Conservation (phyloP, 1,284 basidiomycete genomes). For the Agaricales sp. region DNA sequence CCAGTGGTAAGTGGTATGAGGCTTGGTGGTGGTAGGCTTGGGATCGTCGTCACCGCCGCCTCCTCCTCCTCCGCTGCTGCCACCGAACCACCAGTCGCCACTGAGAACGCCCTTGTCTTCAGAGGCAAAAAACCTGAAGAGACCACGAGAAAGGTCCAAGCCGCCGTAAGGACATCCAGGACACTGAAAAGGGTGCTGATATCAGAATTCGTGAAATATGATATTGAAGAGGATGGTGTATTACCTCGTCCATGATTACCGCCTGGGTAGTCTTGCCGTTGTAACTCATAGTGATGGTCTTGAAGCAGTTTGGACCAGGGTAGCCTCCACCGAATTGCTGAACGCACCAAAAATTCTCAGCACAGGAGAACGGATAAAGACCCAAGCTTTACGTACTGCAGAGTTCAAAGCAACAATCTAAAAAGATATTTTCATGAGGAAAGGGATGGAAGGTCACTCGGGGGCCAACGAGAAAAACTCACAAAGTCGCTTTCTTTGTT, state of each 20-base stretch:
- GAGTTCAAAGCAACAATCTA: conserved; percentile 34
- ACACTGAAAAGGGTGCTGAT: conserved; percentile 33
- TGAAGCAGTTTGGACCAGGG: conserved; percentile 53
- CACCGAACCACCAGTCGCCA: conserved; percentile 48
- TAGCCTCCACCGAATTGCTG: conserved; percentile 46
- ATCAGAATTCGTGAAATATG: conserved; percentile 4
- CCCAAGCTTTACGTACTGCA: conserved; percentile 19
- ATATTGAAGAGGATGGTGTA: conserved; percentile 12
- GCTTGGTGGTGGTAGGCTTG: conserved; percentile 7
- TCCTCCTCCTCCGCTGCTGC: conserved; percentile 15
- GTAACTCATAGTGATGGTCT: conserved; percentile 54
- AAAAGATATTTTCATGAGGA: neutral
- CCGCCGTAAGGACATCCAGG: conserved; percentile 60
- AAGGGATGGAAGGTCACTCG: conserved; percentile 3
- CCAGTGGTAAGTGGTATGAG: neutral
- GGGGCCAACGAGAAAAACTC: conserved; percentile 16
- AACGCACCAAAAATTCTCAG: conserved; percentile 6
- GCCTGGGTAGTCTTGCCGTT: conserved; percentile 54
- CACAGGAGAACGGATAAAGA: neutral
- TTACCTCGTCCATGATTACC: conserved; percentile 56
- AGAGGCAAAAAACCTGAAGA: conserved; percentile 59
- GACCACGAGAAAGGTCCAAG: conserved; percentile 68
- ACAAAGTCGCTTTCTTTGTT: conserved; percentile 41
- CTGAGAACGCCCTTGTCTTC: conserved; percentile 40
- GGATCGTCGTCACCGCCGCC: conserved; percentile 8